Evolutionary conservation across 306 rosid genomes (phyloP).

Genomic region (Comarum palustre): DNA sequence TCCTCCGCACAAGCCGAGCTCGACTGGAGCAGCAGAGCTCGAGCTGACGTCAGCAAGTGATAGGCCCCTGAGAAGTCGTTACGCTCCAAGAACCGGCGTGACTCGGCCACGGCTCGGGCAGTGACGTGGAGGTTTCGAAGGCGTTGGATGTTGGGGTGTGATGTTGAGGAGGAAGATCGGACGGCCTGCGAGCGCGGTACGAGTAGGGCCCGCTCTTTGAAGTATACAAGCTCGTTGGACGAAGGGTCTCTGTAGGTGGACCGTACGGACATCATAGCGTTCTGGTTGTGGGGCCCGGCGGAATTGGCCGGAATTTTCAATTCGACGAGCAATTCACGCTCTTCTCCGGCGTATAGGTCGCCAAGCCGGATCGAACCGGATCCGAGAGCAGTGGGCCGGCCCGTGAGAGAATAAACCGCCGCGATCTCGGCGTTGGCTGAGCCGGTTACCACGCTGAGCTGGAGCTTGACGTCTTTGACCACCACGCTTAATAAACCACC

Average conservation of each 20-base stretch:
- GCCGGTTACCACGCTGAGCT: slow-evolving; percentile 53
- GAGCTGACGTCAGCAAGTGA: slow-evolving; percentile 70
- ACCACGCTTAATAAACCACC: slow-evolving; percentile 50
- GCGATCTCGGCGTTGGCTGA: slow-evolving; percentile 54
- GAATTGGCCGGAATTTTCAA: slow-evolving; percentile 55
- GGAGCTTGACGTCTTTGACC: slow-evolving; percentile 64
- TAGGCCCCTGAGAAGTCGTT: slow-evolving; percentile 56
- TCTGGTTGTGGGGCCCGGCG: slow-evolving; percentile 48
- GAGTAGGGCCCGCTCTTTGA: slow-evolving; percentile 50
- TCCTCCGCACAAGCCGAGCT: slow-evolving; percentile 49
- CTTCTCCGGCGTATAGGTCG: slow-evolving; percentile 67
- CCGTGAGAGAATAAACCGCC: slow-evolving; percentile 57
- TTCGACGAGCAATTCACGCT: slow-evolving; percentile 66
- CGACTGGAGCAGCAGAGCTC: slow-evolving; percentile 58
- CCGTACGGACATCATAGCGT: slow-evolving; percentile 58
- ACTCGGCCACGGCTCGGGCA: slow-evolving; percentile 74
- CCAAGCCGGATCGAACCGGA: slow-evolving; percentile 44
- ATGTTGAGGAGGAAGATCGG: slow-evolving; percentile 37
- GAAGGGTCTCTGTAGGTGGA: slow-evolving; percentile 55
- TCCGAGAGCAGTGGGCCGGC: slow-evolving; percentile 48
- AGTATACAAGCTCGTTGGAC: slow-evolving; percentile 42
- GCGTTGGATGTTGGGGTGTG: slow-evolving; percentile 46
- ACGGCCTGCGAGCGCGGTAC: slow-evolving; percentile 67
- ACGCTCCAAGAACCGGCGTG: slow-evolving; percentile 50
- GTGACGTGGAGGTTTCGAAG: slow-evolving; percentile 69